phyloP scores from a whole-genome alignment of 1,284 basidiomycete species.

The Malassezia furfur region DNA sequence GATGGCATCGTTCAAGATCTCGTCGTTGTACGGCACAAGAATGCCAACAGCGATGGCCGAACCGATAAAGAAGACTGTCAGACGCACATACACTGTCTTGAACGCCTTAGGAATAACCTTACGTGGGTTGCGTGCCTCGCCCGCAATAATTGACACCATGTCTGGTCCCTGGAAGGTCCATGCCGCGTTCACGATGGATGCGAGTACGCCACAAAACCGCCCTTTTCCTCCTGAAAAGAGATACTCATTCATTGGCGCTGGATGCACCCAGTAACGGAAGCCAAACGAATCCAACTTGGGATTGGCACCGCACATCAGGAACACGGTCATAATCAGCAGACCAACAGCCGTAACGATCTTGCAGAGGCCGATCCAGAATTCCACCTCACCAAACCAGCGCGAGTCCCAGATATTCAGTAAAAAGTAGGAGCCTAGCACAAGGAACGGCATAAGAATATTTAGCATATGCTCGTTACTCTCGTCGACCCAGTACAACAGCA shows the following conservation, averaged over 20 bases:
- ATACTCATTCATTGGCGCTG: background rate
- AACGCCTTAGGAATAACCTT: slow-evolving; percentile 33
- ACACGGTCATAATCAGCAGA: slow-evolving; percentile 3
- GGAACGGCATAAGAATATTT: background rate
- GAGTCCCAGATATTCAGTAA: slow-evolving; percentile 8
- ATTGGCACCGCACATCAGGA: background rate
- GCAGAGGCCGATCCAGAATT: slow-evolving; percentile 12
- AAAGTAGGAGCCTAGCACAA: slow-evolving; percentile 1
- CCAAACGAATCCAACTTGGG: background rate
- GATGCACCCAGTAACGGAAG: background rate
- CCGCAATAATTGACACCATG: slow-evolving; percentile 71
- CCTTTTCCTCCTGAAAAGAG: slow-evolving; percentile 54
- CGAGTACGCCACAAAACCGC: slow-evolving; percentile 49
- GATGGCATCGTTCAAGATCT: slow-evolving; percentile 15
- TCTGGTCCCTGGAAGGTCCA: slow-evolving; percentile 75
- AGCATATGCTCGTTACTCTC: background rate
- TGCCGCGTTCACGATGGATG: slow-evolving; percentile 54
- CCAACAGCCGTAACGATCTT: slow-evolving; percentile 10
- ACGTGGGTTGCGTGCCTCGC: slow-evolving; percentile 51
- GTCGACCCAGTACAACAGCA: slow-evolving; percentile 9
- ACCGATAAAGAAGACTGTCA: slow-evolving; percentile 49
- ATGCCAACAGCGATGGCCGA: slow-evolving; percentile 50
- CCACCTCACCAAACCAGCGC: slow-evolving; percentile 12
- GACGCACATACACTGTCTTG: slow-evolving; percentile 42
- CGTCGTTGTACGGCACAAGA: slow-evolving; percentile 33